phyloP scores from a whole-genome alignment of 2,329 filamentous ascomycete species.

The Monilinia vaccinii-corymbosi region DNA sequence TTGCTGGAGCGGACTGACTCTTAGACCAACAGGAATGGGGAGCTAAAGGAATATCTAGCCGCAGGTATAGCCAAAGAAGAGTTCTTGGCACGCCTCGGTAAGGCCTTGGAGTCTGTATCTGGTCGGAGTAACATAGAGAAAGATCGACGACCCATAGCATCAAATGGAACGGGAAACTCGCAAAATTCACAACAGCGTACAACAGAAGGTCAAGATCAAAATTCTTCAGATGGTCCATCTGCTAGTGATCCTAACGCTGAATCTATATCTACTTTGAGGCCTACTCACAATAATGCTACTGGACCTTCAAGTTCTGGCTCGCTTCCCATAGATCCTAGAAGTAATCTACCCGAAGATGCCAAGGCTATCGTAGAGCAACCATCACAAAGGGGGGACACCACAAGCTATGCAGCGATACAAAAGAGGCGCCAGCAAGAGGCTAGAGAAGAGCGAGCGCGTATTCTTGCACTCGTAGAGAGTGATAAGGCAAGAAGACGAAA shows the following conservation, averaged over 20 bases:
- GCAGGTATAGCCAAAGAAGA: constrained; percentile 55
- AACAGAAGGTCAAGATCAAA: not conserved
- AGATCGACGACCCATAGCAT: not conserved
- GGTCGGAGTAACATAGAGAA: not conserved
- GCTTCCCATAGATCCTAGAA: not conserved
- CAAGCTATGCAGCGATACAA: constrained; percentile 44
- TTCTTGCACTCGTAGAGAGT: constrained; percentile 66
- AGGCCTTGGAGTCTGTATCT: constrained; percentile 26
- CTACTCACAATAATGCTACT: not conserved
- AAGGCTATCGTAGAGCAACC: not conserved
- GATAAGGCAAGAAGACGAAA: constrained; percentile 61
- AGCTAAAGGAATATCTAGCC: constrained; percentile 67
- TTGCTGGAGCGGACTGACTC: not conserved
- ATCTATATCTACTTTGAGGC: not conserved
- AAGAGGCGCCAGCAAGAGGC: constrained; percentile 56
- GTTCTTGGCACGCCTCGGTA: constrained; percentile 49
- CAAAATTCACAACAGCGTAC: not conserved
- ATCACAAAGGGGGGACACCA: constrained; percentile 29
- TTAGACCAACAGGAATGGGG: constrained; percentile 48
- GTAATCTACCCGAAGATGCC: not conserved
- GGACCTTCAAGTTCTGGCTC: not conserved
- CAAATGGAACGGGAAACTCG: not conserved
- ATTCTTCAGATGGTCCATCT: not conserved
- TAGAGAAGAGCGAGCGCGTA: constrained; percentile 58
- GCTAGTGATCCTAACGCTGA: not conserved